Conservation (phyloP, 306 rosid genomes). For the Quercus glauca region DNA sequence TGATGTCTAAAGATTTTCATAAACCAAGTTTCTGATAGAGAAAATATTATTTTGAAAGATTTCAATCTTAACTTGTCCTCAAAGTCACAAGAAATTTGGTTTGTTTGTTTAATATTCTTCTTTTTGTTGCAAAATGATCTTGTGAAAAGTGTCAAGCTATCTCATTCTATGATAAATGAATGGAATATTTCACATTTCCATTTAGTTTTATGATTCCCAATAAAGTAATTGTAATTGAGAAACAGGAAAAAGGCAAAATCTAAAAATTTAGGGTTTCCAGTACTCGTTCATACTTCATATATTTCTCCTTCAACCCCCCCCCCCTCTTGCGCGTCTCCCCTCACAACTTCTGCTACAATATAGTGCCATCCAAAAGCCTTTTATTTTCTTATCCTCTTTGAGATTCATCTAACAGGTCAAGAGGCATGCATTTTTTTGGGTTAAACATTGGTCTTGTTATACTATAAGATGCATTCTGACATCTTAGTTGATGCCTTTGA, state of each 20-base stretch:
- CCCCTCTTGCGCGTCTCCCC: fast-evolving
- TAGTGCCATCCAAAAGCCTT: background rate
- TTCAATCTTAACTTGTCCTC: too few relatives aligned
- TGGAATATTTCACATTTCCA: background rate
- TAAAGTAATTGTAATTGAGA: background rate
- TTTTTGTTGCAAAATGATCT: background rate
- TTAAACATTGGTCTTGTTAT: too few relatives aligned
- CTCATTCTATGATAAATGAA: background rate
- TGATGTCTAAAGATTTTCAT: too few relatives aligned
- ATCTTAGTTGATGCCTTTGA: too few relatives aligned
- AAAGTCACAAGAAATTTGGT: too few relatives aligned
- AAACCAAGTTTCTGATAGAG: too few relatives aligned
- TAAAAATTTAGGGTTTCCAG: background rate
- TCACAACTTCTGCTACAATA: background rate
- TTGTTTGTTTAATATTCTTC: too few relatives aligned
- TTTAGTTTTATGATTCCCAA: background rate
- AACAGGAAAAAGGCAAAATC: background rate
- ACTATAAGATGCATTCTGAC: too few relatives aligned
- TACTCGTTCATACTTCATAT: background rate
- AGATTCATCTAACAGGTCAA: background rate
- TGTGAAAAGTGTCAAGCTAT: background rate
- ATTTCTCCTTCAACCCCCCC: too few relatives aligned
- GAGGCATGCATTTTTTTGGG: background rate
- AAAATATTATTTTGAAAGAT: too few relatives aligned
- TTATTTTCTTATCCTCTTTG: background rate